Percentiles rank a stretch among this genome's conserved stretches.
Evolutionary conservation across 164 flowering plant species (phyloP).

Genomic region (Stephania yunnanensis): DNA sequence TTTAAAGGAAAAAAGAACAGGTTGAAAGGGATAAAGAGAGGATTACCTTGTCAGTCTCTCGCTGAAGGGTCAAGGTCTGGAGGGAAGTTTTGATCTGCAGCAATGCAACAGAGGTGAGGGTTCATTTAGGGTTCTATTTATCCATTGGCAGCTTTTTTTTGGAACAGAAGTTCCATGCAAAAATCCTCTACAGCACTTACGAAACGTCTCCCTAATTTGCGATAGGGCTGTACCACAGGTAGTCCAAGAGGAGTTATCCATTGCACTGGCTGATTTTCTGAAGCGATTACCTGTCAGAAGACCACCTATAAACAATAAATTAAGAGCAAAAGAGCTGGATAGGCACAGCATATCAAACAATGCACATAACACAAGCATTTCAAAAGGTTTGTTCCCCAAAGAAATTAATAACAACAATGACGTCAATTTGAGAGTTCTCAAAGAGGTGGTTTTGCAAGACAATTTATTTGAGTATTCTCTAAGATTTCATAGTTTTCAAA

Average conservation of each 20-base stretch:
- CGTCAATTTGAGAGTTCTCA: background rate
- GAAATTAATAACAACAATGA: background rate
- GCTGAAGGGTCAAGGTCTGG: constrained; percentile 57
- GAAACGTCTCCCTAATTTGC: constrained; percentile 55
- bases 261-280: constrained; percentile 63
- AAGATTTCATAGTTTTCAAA: background rate
- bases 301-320: background rate
- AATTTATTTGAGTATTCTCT: background rate
- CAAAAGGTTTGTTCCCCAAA: background rate
- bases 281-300: constrained; percentile 60
- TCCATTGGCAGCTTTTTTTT: background rate
- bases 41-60: constrained; percentile 74
- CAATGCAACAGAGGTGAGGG: background rate
- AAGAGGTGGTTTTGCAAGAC: background rate
- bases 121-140: background rate
- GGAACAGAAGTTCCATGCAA: background rate
- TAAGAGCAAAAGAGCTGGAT: background rate
- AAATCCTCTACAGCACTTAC: constrained; percentile 30
- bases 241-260: constrained; percentile 92
- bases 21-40: background rate
- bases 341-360: background rate
- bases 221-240: constrained; percentile 89
- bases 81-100: constrained; percentile 85
- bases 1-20: background rate
- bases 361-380: background rate